phyloP scores from a whole-genome alignment of 2,329 filamentous ascomycete genomes.

The Aspergillus flavus region DNA sequence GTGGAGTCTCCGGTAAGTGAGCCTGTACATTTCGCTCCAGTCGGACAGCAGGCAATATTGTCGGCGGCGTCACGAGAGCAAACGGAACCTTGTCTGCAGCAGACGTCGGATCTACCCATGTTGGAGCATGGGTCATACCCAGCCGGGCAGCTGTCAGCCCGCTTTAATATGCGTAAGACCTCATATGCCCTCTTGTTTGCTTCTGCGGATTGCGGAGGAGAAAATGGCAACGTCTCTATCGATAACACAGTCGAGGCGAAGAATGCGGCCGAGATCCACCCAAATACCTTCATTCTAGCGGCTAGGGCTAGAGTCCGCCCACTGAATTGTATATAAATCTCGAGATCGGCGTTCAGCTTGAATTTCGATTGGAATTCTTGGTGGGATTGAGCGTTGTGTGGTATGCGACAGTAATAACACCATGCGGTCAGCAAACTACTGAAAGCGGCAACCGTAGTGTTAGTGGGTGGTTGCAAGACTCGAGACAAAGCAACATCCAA shows the following conservation, averaged over 20 bases:
- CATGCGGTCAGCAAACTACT: slow-evolving; percentile 39
- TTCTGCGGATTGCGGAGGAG: slow-evolving; percentile 26
- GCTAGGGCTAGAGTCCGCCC: slow-evolving; percentile 18
- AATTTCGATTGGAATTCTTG: neutral
- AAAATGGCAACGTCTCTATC: slow-evolving; percentile 34
- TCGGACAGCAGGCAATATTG: slow-evolving; percentile 64
- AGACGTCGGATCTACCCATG: slow-evolving; percentile 56
- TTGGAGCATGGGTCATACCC: slow-evolving; percentile 57
- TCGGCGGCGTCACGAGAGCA: slow-evolving; percentile 60
- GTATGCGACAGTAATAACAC: neutral
- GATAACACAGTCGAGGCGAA: slow-evolving; percentile 33
- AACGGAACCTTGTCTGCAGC: slow-evolving; percentile 56
- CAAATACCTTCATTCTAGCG: slow-evolving; percentile 37
- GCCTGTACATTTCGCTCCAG: slow-evolving; percentile 60
- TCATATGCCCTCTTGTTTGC: slow-evolving; percentile 31
- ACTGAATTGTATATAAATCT: slow-evolving; percentile 4
- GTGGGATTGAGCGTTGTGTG: neutral
- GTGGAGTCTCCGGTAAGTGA: slow-evolving; percentile 43
- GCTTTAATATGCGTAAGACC: slow-evolving; percentile 35
- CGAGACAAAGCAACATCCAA: neutral
- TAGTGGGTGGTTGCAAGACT: neutral
- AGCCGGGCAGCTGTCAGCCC: slow-evolving; percentile 50
- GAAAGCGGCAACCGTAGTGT: slow-evolving; percentile 27
- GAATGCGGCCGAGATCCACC: slow-evolving; percentile 36
- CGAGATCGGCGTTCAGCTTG: neutral